These are phyloP conservation scores for Trifolium repens DNA, from an alignment of 306 rosid species.

Conservation along the genomic window DNA sequence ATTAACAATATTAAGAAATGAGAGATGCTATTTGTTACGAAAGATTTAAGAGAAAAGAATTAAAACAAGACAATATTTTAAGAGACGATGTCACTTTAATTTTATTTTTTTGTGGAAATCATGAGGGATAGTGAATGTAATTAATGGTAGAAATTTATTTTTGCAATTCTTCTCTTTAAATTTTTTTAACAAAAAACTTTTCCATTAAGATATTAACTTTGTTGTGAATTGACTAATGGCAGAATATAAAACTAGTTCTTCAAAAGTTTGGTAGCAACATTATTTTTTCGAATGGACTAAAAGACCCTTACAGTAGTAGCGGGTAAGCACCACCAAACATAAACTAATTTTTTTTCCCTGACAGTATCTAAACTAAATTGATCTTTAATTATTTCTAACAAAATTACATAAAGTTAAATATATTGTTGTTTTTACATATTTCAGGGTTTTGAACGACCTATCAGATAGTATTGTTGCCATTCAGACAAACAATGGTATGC, in stretches of 20 bases:
- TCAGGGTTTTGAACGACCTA: not conserved
- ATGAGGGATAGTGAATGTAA: too few species aligned
- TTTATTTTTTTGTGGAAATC: too few species aligned
- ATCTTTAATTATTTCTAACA: not conserved
- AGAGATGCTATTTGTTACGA: too few species aligned
- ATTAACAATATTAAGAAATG: too few species aligned
- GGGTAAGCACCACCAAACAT: slow-evolving; percentile 49
- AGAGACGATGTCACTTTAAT: too few species aligned
- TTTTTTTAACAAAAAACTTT: too few species aligned
- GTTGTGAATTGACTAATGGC: slow-evolving; percentile 21
- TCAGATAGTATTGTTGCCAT: not conserved
- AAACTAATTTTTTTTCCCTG: too few species aligned
- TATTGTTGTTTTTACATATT: not conserved
- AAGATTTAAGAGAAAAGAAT: too few species aligned
- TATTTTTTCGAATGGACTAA: slow-evolving; percentile 74
- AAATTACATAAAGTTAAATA: not conserved
- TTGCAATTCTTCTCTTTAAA: too few species aligned
- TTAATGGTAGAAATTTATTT: too few species aligned
- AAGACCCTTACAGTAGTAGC: slow-evolving; percentile 67
- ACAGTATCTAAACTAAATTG: too few species aligned
- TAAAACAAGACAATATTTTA: too few species aligned
- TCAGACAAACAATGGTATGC: not conserved
- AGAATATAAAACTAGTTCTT: slow-evolving; percentile 62
- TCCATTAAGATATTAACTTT: not conserved
- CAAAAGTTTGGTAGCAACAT: slow-evolving; percentile 66